Conservation (phyloP, 2,329 filamentous ascomycete species). For the Aureobasidium sp. region DNA sequence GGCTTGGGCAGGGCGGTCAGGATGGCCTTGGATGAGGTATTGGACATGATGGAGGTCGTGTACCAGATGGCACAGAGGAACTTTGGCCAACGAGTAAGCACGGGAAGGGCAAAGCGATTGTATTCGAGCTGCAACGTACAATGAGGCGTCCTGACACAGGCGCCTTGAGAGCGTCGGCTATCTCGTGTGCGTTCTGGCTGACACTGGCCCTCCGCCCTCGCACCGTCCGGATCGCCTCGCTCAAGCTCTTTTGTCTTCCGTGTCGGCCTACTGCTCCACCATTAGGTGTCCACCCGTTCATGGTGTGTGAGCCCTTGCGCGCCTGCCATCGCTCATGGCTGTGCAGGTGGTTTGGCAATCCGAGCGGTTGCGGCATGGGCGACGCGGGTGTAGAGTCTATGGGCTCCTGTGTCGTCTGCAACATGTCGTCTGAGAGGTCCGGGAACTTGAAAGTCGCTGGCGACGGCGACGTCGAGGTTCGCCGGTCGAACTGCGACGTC, state of each 20-base stretch:
- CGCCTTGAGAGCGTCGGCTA: constrained; percentile 83
- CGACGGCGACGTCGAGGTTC: constrained; percentile 18
- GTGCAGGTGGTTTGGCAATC: constrained; percentile 29
- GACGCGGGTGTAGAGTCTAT: constrained; percentile 25
- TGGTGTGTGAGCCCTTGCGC: constrained; percentile 35
- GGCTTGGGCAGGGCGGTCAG: constrained; percentile 85
- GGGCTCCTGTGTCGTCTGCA: constrained; percentile 30
- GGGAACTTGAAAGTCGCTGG: constrained; percentile 38
- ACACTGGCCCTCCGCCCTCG: constrained; percentile 75
- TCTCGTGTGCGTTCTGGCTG: constrained; percentile 86
- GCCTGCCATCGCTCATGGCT: constrained; percentile 55
- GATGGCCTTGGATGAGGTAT: constrained; percentile 96
- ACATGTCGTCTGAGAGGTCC: constrained; percentile 37
- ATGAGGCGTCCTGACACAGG: constrained; percentile 83
- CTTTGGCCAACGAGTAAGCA: constrained; percentile 43
- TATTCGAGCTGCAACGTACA: constrained; percentile 46
- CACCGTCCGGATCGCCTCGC: constrained; percentile 80
- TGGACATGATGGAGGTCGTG: constrained; percentile 87
- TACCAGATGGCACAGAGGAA: constrained; percentile 87
- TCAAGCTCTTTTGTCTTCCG: constrained; percentile 74
- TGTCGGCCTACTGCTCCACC: constrained; percentile 47
- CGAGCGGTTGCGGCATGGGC: constrained; percentile 27
- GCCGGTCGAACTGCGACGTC: constrained; percentile 16
- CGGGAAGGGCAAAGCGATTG: constrained; percentile 19
- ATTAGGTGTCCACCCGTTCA: constrained; percentile 10